Evolutionary conservation across 805 yeast genomes (phyloP).

Genomic region (Teunomyces lycoperdinae): DNA sequence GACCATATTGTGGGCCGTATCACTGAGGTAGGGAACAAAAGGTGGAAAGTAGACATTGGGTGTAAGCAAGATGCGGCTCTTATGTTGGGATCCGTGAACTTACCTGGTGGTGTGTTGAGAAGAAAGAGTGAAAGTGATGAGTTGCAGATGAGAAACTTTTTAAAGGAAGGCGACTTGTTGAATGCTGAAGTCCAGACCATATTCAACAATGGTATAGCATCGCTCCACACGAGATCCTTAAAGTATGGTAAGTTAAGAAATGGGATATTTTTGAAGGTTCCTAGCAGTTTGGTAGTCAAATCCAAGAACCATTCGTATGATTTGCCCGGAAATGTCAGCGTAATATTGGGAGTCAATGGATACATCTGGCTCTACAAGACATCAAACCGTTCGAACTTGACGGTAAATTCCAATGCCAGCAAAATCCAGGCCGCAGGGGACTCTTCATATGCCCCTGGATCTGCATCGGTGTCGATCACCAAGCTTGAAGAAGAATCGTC

Average conservation of each 20-base stretch:
- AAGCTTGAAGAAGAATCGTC: slow-evolving; percentile 89
- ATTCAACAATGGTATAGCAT: slow-evolving; percentile 86
- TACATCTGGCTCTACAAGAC: slow-evolving; percentile 88
- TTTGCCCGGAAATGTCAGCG: slow-evolving; percentile 91
- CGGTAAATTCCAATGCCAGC: slow-evolving; percentile 23
- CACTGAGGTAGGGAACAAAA: slow-evolving; percentile 86
- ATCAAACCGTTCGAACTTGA: slow-evolving; percentile 20
- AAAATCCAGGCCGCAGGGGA: slow-evolving; percentile 39
- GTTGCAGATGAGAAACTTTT: slow-evolving; percentile 87
- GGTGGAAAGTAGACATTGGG: slow-evolving; percentile 98
- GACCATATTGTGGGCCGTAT: slow-evolving; percentile 94
- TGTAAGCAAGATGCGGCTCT: slow-evolving; percentile 89
- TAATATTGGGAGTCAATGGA: slow-evolving; percentile 92
- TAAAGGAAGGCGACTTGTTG: slow-evolving; percentile 93
- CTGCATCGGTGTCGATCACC: slow-evolving; percentile 68
- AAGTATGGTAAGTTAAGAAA: slow-evolving; percentile 94
- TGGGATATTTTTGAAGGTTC: slow-evolving; percentile 79
- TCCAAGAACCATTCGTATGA: slow-evolving; percentile 84
- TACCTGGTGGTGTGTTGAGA: slow-evolving; percentile 95
- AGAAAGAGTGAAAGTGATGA: slow-evolving; percentile 95
- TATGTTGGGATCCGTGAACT: slow-evolving; percentile 91
- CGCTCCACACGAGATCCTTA: slow-evolving; percentile 90
- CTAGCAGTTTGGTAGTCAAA: slow-evolving; percentile 77
- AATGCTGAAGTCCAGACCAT: slow-evolving; percentile 95
- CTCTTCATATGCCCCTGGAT: slow-evolving; percentile 47